A percentile compares a stretch with the other conserved stretches of the same genome.
Evolutionary conservation across 345 rosid genomes (phyloP).

Genomic region (Eucalyptus cladocalyx): DNA sequence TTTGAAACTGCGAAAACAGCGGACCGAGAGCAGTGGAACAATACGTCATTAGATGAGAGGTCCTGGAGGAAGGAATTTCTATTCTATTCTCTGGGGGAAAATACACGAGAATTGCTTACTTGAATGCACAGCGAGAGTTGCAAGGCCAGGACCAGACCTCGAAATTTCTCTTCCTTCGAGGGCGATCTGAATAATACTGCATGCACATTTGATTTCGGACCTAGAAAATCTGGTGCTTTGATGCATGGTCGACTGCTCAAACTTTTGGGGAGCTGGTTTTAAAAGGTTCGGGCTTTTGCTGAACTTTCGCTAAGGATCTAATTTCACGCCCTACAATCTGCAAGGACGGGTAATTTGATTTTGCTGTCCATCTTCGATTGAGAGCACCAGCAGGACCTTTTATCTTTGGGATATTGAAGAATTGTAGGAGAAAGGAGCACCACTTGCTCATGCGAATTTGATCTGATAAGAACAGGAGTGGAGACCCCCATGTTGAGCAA

Average conservation of each 20-base stretch:
- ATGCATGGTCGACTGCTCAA: not conserved
- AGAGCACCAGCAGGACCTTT: not conserved
- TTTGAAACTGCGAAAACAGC: not conserved
- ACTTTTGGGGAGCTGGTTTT: not conserved
- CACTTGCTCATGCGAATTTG: not conserved
- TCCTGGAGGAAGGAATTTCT: not conserved
- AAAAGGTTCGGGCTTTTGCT: not conserved
- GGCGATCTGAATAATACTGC: not conserved
- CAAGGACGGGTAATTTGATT: not conserved
- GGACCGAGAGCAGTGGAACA: not conserved
- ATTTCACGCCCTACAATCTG: not conserved
- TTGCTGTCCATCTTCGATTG: not conserved
- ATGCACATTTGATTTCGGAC: not conserved
- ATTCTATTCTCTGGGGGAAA: not conserved
- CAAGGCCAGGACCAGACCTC: not conserved
- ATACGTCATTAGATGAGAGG: not conserved
- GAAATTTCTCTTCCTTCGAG: not conserved
- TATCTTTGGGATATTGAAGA: not conserved
- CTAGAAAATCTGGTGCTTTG: not conserved
- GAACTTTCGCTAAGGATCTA: not conserved
- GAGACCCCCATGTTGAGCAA: not conserved
- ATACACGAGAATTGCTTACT: not conserved
- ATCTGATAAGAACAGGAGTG: not conserved
- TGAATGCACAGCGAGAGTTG: not conserved
- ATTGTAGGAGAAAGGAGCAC: not conserved